phyloP scores from a whole-genome alignment of 257 asterid species.

The Ehretia macrophylla region DNA sequence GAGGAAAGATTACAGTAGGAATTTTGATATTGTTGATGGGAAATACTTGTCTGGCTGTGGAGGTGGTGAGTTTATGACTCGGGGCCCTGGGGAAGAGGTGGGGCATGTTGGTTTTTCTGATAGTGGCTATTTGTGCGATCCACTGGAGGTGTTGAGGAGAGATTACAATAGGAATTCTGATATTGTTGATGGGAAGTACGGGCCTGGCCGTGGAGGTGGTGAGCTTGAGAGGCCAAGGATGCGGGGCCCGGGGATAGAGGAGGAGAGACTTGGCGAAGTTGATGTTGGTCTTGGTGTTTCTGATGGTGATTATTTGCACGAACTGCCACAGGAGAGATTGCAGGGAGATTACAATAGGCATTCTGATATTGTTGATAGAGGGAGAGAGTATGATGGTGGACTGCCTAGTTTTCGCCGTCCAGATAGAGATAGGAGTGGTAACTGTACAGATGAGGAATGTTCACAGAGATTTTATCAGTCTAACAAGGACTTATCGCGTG shows the following conservation, averaged over 20 bases:
- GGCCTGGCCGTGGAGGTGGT: background rate
- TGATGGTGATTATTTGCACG: too few species aligned
- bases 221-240: conserved; percentile 12
- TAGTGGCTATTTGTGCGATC: too few species aligned
- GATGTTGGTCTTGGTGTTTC: too few species aligned
- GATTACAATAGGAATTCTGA: conserved; percentile 5
- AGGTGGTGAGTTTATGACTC: conserved; percentile 13
- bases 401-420: background rate
- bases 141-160: conserved; percentile 1
- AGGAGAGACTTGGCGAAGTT: too few species aligned
- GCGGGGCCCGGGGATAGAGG: conserved; percentile 25
- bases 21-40: too few species aligned
- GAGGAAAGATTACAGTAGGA: too few species aligned
- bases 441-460: conserved; percentile 9
- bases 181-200: background rate
- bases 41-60: background rate
- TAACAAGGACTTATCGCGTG: conserved; percentile 21
- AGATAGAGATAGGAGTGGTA: too few species aligned
- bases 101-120: too few species aligned
- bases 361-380: too few species aligned
- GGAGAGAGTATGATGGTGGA: conserved; percentile 15
- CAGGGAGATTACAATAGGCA: too few species aligned
- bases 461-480: conserved; percentile 21
- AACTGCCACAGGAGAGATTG: too few species aligned
- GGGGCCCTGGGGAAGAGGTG: background rate